Evolutionary conservation across 257 asterid genomes (phyloP).

Genomic region (Fraxinus cuspidata): DNA sequence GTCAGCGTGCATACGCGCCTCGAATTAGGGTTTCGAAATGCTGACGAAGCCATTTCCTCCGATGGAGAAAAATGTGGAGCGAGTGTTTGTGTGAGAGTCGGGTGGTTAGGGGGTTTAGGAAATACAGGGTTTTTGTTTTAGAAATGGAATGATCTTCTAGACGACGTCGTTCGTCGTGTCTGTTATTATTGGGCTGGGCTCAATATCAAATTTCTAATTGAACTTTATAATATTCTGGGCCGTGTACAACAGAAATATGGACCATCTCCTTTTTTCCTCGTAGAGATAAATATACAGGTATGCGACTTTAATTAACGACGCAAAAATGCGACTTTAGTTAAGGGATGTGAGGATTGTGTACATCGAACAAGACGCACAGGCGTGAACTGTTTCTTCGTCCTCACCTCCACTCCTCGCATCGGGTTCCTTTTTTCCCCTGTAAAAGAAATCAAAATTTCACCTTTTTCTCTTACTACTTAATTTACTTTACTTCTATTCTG

Average conservation of each 20-base stretch:
- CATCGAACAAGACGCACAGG: neutral
- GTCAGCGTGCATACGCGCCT: constrained; percentile 40
- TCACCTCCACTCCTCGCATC: constrained; percentile 1
- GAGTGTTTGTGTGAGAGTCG: neutral
- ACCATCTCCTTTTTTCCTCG: neutral
- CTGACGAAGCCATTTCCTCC: constrained; percentile 48
- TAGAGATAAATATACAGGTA: too few relatives aligned
- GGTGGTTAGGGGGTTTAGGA: constrained; percentile 26
- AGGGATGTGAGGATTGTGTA: neutral
- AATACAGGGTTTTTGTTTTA: constrained; percentile 7
- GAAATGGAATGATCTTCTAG: neutral
- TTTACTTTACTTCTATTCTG: neutral
- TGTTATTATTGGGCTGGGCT: neutral
- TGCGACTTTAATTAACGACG: too few relatives aligned
- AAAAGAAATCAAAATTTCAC: neutral
- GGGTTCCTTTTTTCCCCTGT: neutral
- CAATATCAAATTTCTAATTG: neutral
- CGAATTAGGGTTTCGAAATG: constrained; percentile 41
- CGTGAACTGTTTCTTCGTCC: neutral
- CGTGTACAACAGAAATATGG: neutral
- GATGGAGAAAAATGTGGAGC: neutral
- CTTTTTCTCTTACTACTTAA: neutral
- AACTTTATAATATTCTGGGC: constrained; percentile 11
- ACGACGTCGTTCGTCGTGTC: constrained; percentile 16
- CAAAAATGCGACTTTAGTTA: neutral